Base-by-base conservation (phyloP, 805 yeast species). In the Schwanniomyces pseudopolymorphus region DNA sequence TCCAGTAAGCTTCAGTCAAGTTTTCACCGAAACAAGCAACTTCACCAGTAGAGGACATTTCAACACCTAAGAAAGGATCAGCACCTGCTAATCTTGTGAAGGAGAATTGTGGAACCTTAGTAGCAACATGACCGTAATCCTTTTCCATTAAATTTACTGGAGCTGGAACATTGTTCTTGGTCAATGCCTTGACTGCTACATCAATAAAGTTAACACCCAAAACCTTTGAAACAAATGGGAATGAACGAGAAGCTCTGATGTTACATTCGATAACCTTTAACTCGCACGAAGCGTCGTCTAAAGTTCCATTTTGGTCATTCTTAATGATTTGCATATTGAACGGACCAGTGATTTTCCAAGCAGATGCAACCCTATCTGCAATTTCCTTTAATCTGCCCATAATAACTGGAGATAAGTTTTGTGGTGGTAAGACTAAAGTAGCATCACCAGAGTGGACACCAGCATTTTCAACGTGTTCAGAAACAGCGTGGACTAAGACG, bases 401-500 rank as follows among this genome's bases (percentile, higher is more conserved):
- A 43, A 84, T 77, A 14, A 70, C 75, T 40, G 84, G 83, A 39
- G 84, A 81, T 51, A 94, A 75, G 49, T 77, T 73, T 67, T 85
- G 96, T 22, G 99, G 98, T 49, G 99, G 99, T 49, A 94, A 78
- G 42, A 92, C 84, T 61, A 92, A 81, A 25, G 98, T 90, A 45
- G 99, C 99, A 72, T 92, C 99, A 70, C 99, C 99, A 43, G 97
- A 91, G 74, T 92, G 99, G 48, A 94, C 87, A 78, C 99, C 99
- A 8, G 99, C 99, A 61, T 91, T 90, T 74, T 92, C 99, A 61
- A 91, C 96, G 68, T 92, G 99, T 71, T 94, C 99, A 54, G 96
- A 88, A 49, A 92, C 87, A 49, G 96, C 98, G 69, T 92, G 99
- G 48, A 92, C 95, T 43, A 92, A 72, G 45, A 92, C 89, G 60